These are phyloP conservation scores for Anaeramoeba flamelloides DNA, from an alignment of 78 protist species.

Conservation along the genomic window DNA sequence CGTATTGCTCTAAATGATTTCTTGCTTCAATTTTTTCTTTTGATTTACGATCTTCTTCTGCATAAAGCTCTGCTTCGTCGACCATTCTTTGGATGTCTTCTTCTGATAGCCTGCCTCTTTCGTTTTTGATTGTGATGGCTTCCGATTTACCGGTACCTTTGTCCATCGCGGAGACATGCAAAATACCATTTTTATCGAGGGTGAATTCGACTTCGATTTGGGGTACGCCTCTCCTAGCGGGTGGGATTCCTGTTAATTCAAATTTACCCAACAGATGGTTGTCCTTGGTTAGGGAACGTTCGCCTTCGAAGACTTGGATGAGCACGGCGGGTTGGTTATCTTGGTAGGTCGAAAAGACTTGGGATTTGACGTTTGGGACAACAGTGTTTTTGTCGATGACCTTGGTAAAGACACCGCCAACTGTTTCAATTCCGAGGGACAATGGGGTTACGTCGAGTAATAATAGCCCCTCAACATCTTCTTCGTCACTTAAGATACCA, in stretches of 20 bases:
- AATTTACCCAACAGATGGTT: not conserved
- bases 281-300: conserved; percentile 18
- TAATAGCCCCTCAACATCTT: conserved; percentile 41
- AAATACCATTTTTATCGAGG: conserved; percentile 77
- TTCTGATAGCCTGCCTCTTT: not conserved
- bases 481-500: too few relatives aligned
- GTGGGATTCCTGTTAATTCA: too few relatives aligned
- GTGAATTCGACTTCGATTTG: too few relatives aligned
- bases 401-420: conserved; percentile 85
- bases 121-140: conserved; percentile 1
- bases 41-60: conserved; percentile 13
- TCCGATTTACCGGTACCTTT: conserved; percentile 66
- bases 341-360: conserved; percentile 5
- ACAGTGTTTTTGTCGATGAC: conserved; percentile 69
- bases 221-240: too few relatives aligned
- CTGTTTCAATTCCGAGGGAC: conserved; percentile 94
- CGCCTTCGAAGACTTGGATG: conserved; percentile 3
- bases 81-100: conserved; percentile 6
- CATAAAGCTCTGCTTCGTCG: conserved; percentile 15
- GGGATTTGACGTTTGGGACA: conserved; percentile 82
- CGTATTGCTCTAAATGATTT: conserved; percentile 4
- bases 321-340: conserved; percentile 3
- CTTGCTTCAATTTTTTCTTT: conserved; percentile 7
- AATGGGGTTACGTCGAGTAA: conserved; percentile 87
- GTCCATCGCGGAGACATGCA: conserved; percentile 80